A percentile compares a stretch with the other conserved stretches of the same genome.
Conservation (phyloP, 2,329 filamentous ascomycete genomes). For the Pseudocercospora macadamiae region DNA sequence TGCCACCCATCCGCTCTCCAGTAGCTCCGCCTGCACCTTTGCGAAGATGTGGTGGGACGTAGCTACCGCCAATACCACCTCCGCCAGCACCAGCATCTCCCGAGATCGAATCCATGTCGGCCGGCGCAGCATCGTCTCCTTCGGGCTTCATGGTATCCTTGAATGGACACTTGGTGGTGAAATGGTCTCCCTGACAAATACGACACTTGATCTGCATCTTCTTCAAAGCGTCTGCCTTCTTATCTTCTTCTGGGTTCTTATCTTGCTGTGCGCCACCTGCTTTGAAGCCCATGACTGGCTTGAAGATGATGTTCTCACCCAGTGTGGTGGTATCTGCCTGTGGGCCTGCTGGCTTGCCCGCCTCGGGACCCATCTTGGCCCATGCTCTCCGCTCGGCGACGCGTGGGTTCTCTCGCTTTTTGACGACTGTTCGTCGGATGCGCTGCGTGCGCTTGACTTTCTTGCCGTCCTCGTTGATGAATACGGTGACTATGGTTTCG, state of each 20-base stretch:
- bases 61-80: constrained; percentile 62
- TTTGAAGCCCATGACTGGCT: constrained; percentile 91
- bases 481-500: constrained; percentile 90
- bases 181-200: constrained; percentile 98
- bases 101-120: constrained; percentile 51
- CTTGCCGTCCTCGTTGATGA: constrained; percentile 88
- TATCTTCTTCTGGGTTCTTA: constrained; percentile 67
- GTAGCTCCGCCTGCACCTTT: constrained; percentile 67
- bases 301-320: constrained; percentile 98
- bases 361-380: constrained; percentile 89
- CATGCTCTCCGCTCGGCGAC: constrained; percentile 93
- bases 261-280: constrained; percentile 77
- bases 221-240: constrained; percentile 74
- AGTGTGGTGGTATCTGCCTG: constrained; percentile 88
- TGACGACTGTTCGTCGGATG: constrained; percentile 88
- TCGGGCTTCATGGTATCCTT: constrained; percentile 98
- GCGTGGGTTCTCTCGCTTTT: constrained; percentile 94
- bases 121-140: constrained; percentile 49
- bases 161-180: constrained; percentile 98
- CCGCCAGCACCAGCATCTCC: constrained; percentile 56
- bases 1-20: constrained; percentile 86
- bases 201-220: constrained; percentile 99
- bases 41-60: constrained; percentile 91
- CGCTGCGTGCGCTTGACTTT: constrained; percentile 97
- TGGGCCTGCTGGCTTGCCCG: constrained; percentile 80